Evolutionary conservation across 140 eudicot species (phyloP), one percentile per base, ranked within the genome.

Genomic region (Flaveria floridana): DNA sequence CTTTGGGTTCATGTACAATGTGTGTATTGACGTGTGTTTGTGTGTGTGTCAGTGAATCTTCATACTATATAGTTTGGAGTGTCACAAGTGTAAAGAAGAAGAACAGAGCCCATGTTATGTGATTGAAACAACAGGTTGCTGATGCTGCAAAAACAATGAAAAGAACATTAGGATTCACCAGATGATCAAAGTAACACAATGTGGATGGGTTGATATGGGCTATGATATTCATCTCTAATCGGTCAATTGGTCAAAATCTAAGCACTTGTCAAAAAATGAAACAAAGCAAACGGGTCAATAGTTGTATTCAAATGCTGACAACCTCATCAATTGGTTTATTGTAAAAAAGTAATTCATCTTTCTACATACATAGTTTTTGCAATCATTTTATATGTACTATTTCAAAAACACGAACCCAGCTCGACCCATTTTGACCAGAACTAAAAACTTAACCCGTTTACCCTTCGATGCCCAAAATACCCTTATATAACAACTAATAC

Each of bases 1-100:
- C 91, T 80, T 76, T 65, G 20, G 72, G 42, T 81, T 79, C 80
- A 72, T 84, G 70, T 82, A 75, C 79, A 74, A 69, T 72, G 65
- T 70, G 68, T 50, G 71, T 73, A 8, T 81, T 28, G 25, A 74
- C 14, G 65, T 70, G 68, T 75, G n/a, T 12, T 7, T 41, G 23
- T 70, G 18, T 50, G 44, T 78, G 62, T 76, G 57, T 41, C 47
- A 58, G 69, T 51, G 65, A 21, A 56, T 69, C 55, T 69, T 65
- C 37, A 14, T 52, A 23, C 62, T 78, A 78, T 70, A 69, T 67
- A 51, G 69, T 63, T 55, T 70, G 85, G 63, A 76, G 78, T 25
- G 79, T 70, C 79, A 34, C 20, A 28, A 84, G 85, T 34, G 78
- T 57, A 42, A 70, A 57, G 70, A 81, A 68, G 48, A 76, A 39